These are phyloP conservation scores for Allomyces arbusculus DNA, from an alignment of 192 early-diverging fungal genomes.

Conservation along the genomic window DNA sequence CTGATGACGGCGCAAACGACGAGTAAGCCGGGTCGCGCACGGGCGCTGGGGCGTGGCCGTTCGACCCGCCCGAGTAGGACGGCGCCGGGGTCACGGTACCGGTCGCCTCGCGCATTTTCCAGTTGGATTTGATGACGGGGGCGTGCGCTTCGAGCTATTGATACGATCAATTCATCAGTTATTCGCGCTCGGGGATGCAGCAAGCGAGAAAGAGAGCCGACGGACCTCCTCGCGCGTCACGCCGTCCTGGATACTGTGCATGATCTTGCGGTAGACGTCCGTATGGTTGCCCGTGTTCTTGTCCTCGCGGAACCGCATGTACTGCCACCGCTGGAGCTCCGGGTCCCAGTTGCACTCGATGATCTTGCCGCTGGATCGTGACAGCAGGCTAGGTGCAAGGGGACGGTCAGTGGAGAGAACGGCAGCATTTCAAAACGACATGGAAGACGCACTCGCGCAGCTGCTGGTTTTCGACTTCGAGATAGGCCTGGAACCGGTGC, in stretches of 20 bases:
- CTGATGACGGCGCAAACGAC: too few relatives aligned
- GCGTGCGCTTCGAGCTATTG: too few relatives aligned
- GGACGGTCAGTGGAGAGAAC: neutral
- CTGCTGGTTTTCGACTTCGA: neutral
- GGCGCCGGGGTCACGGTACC: too few relatives aligned
- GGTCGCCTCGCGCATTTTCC: too few relatives aligned
- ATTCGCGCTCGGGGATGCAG: neutral
- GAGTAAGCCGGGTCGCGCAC: too few relatives aligned
- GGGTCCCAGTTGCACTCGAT: conserved; percentile 43
- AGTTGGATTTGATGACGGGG: too few relatives aligned
- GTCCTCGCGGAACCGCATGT: conserved; percentile 56
- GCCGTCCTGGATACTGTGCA: conserved; percentile 51
- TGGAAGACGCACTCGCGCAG: neutral
- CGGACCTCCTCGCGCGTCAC: conserved; percentile 32
- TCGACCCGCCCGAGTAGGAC: too few relatives aligned
- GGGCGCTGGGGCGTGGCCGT: too few relatives aligned
- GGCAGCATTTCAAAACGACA: neutral
- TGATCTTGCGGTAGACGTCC: conserved; percentile 31
- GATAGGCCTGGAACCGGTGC: conserved; percentile 13
- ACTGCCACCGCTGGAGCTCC: conserved; percentile 31
- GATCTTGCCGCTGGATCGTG: conserved; percentile 27
- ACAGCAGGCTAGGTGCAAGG: conserved; percentile 5
- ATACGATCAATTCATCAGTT: too few relatives aligned
- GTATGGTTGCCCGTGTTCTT: conserved; percentile 52
- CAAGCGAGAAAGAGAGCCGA: neutral